Base-by-base conservation (phyloP, 2,329 filamentous ascomycete genomes). In the Diaporthe velutina region DNA sequence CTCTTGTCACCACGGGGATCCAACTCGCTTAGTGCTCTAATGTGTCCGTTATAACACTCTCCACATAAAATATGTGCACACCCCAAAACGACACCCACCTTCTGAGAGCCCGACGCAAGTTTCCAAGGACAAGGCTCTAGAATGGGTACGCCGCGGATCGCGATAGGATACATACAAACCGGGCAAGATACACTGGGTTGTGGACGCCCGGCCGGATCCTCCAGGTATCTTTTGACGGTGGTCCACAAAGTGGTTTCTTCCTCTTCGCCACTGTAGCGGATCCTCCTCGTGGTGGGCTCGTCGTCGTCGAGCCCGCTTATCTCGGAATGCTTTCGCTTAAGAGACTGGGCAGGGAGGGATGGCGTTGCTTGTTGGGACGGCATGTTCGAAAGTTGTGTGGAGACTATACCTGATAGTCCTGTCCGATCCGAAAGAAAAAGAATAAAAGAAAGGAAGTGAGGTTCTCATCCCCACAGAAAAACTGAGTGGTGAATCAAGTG, bases 381-480 rank as follows among this genome's bases (percentile, higher is more conserved):
- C 64, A 68, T 68, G 22, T 19, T 67, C 28, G 30, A 28, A 25
- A 13, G 2, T 50, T 28, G 7, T 30, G n/a, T 12, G 28, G 15
- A 28, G 48, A 40, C 64, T 68, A 54, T 54, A 5, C 64, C 64
- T 38, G 64, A 68, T 54, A 68, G 64, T 28, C 64, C n/a, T 28
- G 48, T 30, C 52, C 4, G 25, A 19, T 30, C 25, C 25, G n/a
- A 30, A 30, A 30, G 35, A 10, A 10, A 5, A 17, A 30, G 19
- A 15, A 7, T 13, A 2, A 22, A 54, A 15, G 4, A 17, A 13
- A 9, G 4, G 40, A 33, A 22, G 48, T 40, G 10, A 13, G 48
- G 40, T 19, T 54, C 33, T 22, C 17, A 5, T 13, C 30, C 15
- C 40, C n/a, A 12, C 15, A n/a, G 52, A 22, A 6, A 25, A 40